Conservation (phyloP, 441 rosid genomes). For the Euphorbia celastroides region DNA sequence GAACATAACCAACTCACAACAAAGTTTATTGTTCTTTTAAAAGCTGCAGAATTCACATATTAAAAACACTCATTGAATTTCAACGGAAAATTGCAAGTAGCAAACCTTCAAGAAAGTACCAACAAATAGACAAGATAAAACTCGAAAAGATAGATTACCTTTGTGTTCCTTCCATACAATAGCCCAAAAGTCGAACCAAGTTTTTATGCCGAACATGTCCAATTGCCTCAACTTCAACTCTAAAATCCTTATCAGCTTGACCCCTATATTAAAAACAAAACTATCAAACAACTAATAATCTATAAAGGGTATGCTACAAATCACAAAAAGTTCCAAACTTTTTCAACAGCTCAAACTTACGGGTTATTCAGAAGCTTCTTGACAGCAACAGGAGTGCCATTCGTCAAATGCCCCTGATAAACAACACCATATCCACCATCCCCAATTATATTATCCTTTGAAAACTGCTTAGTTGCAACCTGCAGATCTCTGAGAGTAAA, state of each 20-base stretch:
- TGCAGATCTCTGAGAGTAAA: constrained; percentile 93
- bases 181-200: constrained; percentile 93
- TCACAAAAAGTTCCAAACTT: not conserved
- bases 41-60: too few species aligned
- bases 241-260: constrained; percentile 95
- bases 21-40: too few species aligned
- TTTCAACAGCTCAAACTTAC: constrained; percentile 40
- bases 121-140: constrained; percentile 9
- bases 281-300: not conserved
- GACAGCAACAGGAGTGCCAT: constrained; percentile 81
- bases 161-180: constrained; percentile 89
- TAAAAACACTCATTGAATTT: too few species aligned
- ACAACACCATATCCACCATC: constrained; percentile 98
- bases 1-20: not conserved
- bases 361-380: constrained; percentile 80
- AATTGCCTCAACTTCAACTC: constrained; percentile 92
- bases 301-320: constrained; percentile 9
- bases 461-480: constrained; percentile 79
- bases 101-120: too few species aligned
- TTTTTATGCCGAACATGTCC: constrained; percentile 97
- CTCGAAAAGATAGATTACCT: constrained; percentile 36
- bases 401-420: constrained; percentile 61
- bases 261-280: constrained; percentile 40
- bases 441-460: constrained; percentile 80
- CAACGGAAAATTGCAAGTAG: too few species aligned